phyloP scores from a whole-genome alignment of 1,139 yeast species.

The Kurtzmaniella quercitrusa region DNA sequence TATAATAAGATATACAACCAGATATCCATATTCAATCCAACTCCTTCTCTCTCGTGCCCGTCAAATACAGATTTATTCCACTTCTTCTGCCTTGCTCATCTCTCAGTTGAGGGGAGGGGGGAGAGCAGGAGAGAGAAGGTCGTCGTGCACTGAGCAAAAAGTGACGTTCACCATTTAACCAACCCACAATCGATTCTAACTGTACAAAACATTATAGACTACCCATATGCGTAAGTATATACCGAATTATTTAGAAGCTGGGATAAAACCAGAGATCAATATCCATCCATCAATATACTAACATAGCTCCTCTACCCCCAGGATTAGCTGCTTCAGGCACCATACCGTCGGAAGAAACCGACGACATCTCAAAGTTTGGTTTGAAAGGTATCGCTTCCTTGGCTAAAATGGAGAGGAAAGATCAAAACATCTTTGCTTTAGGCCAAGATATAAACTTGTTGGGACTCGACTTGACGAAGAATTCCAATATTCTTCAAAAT shows the following conservation, averaged over 20 bases:
- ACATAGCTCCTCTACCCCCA: constrained; percentile 10
- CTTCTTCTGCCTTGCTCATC: background rate
- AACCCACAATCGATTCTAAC: background rate
- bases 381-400: constrained; percentile 67
- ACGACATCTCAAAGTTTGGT: constrained; percentile 63
- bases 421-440: constrained; percentile 66
- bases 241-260: too few species aligned
- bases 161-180: background rate
- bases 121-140: too few species aligned
- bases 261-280: too few species aligned
- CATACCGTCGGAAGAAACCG: constrained; percentile 5
- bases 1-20: background rate
- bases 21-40: background rate
- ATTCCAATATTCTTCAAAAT: constrained; percentile 56
- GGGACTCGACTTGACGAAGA: constrained; percentile 58
- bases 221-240: constrained; percentile 2
- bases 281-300: background rate
- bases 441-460: constrained; percentile 79
- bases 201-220: background rate
- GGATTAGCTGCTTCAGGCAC: constrained; percentile 9
- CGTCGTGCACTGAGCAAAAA: background rate
- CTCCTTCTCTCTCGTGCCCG: background rate
- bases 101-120: background rate
- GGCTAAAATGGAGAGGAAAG: constrained; percentile 63
- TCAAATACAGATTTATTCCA: background rate